These are phyloP conservation scores for Globisporangium mamillatum DNA, from an alignment of 352 stramenopile genomes.

Conservation along the genomic window DNA sequence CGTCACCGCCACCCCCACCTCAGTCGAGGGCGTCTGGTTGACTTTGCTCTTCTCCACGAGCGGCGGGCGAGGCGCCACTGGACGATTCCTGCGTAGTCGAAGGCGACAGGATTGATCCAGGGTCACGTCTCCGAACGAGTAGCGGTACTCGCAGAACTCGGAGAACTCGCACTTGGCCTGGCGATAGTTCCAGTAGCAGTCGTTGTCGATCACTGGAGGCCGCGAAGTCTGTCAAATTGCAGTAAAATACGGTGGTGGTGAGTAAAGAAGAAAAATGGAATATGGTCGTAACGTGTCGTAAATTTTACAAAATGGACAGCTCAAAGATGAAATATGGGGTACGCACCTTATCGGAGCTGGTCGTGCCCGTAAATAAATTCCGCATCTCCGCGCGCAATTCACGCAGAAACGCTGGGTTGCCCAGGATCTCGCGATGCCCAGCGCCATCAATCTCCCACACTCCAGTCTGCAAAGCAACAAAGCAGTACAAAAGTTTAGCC, in stretches of 20 bases:
- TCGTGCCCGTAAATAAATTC: constrained; percentile 58
- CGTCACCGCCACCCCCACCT: neutral
- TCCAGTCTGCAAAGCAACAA: constrained; percentile 39
- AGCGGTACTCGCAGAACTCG: constrained; percentile 81
- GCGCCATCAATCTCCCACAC: constrained; percentile 82
- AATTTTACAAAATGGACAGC: neutral
- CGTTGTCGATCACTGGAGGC: constrained; percentile 62
- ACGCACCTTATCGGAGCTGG: constrained; percentile 38
- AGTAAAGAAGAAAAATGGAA: neutral
- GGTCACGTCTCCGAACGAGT: constrained; percentile 76
- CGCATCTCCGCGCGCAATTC: constrained; percentile 71
- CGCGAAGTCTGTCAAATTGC: constrained; percentile 32
- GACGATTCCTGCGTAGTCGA: constrained; percentile 33
- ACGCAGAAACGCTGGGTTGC: constrained; percentile 64
- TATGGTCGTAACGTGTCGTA: neutral
- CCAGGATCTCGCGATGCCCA: constrained; percentile 70
- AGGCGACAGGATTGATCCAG: constrained; percentile 81
- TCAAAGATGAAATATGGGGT: neutral
- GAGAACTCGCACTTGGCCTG: constrained; percentile 66
- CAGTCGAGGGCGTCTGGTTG: neutral
- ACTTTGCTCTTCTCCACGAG: constrained; percentile 6
- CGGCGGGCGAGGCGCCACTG: constrained; percentile 11
- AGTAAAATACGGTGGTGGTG: neutral
- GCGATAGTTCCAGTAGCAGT: constrained; percentile 87
- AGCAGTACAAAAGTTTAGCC: neutral